Evolutionary conservation across 2,329 filamentous ascomycete genomes (phyloP).

Genomic region (Dactylellina haptotyla): DNA sequence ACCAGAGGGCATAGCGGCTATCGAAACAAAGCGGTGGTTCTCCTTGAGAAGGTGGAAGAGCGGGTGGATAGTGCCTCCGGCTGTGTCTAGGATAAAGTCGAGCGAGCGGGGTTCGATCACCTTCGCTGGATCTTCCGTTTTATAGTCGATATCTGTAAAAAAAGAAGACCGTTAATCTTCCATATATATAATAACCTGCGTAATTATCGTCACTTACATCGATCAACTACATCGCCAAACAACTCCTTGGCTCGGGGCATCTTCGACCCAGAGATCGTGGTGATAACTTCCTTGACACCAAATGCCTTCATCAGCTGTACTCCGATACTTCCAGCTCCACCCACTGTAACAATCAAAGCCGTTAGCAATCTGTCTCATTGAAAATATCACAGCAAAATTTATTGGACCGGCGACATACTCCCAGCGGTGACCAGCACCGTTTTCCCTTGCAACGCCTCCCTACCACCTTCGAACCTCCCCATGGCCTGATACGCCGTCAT

Average conservation of each 20-base stretch:
- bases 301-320: slow-evolving; percentile 45
- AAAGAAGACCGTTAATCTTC: too few relatives aligned
- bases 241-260: slow-evolving; percentile 36
- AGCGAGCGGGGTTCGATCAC: slow-evolving; percentile 34
- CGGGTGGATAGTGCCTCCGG: slow-evolving; percentile 13
- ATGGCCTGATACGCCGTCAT: slow-evolving; percentile 43
- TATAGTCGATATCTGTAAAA: slow-evolving; percentile 47
- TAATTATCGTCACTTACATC: too few relatives aligned
- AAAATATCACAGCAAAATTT: neutral
- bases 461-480: slow-evolving; percentile 35
- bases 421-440: slow-evolving; percentile 39
- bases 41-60: slow-evolving; percentile 41
- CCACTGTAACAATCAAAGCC: slow-evolving; percentile 17
- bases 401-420: slow-evolving; percentile 34
- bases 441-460: slow-evolving; percentile 33
- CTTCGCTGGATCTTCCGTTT: slow-evolving; percentile 27
- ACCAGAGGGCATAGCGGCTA: slow-evolving; percentile 36
- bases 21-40: slow-evolving; percentile 35
- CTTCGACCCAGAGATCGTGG: slow-evolving; percentile 38
- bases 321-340: slow-evolving; percentile 44
- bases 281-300: slow-evolving; percentile 46
- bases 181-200: too few relatives aligned
- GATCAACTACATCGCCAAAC: slow-evolving; percentile 28
- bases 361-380: slow-evolving; percentile 5
- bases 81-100: slow-evolving; percentile 46